phyloP scores from a whole-genome alignment of 2,329 filamentous ascomycete genomes.

The Xylariaceae sp. region DNA sequence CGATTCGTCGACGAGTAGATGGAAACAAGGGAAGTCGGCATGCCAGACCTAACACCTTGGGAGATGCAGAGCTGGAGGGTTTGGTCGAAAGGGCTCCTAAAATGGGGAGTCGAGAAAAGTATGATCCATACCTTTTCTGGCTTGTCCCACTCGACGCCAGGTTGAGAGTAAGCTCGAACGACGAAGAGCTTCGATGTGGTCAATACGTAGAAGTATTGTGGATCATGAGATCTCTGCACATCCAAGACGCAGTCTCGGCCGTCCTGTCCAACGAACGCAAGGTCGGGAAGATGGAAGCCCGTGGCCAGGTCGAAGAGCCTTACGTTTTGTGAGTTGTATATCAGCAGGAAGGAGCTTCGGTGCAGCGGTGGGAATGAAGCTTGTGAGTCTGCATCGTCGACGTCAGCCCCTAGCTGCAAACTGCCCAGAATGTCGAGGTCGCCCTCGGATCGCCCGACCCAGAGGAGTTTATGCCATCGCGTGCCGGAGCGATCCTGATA shows the following conservation, averaged over 20 bases:
- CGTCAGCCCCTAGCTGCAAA: conserved; percentile 33
- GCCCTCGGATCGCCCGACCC: conserved; percentile 31
- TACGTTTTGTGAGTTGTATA: conserved; percentile 27
- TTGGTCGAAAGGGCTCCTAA: conserved; percentile 34
- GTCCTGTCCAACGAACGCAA: conserved; percentile 20
- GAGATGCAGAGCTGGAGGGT: conserved; percentile 37
- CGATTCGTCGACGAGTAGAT: conserved; percentile 23
- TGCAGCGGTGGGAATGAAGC: conserved; percentile 32
- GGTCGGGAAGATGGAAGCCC: conserved; percentile 23
- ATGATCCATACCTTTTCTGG: conserved; percentile 25
- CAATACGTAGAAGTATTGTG: conserved; percentile 27
- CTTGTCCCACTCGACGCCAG: conserved; percentile 18
- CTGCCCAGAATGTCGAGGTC: conserved; percentile 29
- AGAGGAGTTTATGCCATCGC: conserved; percentile 40
- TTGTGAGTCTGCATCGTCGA: conserved; percentile 13
- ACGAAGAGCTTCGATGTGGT: conserved; percentile 28
- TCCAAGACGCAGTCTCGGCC: conserved; percentile 25
- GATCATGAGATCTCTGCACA: conserved; percentile 23
- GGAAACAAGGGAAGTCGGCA: conserved; percentile 20
- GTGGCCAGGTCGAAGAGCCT: conserved; percentile 25
- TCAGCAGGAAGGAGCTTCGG: conserved; percentile 53
- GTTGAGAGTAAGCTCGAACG: conserved; percentile 18
- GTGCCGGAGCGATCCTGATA: conserved; percentile 24
- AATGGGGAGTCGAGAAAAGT: conserved; percentile 41
- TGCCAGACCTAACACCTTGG: conserved; percentile 17